Base-by-base conservation (phyloP, 495 filamentous ascomycete genomes). In the Chlorociboria aeruginascens region DNA sequence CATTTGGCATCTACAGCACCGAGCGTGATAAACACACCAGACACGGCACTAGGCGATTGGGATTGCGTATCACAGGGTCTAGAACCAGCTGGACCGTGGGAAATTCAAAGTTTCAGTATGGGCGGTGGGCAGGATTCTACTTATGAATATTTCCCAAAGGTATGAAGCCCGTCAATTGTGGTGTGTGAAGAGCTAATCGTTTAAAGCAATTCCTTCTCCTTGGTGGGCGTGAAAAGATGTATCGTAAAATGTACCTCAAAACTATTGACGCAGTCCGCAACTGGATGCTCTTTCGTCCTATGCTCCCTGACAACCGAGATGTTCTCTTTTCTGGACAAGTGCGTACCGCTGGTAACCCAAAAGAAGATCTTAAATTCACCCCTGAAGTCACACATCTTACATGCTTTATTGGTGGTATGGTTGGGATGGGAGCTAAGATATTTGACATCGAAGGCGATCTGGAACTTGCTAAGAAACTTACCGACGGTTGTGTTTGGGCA, bases 101-200 rank as follows among this genome's bases (percentile, higher is more conserved):
- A 66, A 48, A 3, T 11, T 4, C 66, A 73, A n/a, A 66, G 69
- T 34, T 90, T 74, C 53, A 78, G 77, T 0, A 73, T 97, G 61
- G 93, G 88, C 38, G 88, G 82, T 46, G 78, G 79, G 63, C 82
- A 89, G 46, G 92, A 97, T 61, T 95, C 87, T 12, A 80, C 86
- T 1, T 97, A 96, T 61, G 92, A 98, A 61, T 98, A 98, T 61
- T 73, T 98, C 43, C 84, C 93, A 20, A 98, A 98, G 63, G 75
- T 70, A 59, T 37, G 58, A 20, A 31, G 42, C 10, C 17, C 34
- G 16, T 40, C 28, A 33, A 3, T 32, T 30, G 20, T 37, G 3
- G 40, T 13, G 16, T 9, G 0, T 13, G 0, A 31, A 4, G 31
- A 13, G 35, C 54, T 57, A 41, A 57, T 29, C 7, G 7, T 25